Evolutionary conservation across 352 stramenopile genomes (phyloP).

Genomic region (Plasmopara halstedii): DNA sequence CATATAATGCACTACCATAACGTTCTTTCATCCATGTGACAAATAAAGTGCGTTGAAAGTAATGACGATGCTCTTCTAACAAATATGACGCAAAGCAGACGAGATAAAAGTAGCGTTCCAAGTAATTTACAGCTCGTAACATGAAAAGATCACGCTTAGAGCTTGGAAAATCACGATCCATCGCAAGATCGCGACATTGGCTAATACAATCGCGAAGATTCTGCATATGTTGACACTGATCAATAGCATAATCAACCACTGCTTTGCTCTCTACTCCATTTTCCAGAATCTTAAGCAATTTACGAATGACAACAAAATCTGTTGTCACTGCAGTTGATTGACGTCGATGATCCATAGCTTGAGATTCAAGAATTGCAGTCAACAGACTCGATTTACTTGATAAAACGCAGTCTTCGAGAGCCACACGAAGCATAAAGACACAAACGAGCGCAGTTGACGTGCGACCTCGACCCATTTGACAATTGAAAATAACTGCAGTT

Average conservation of each 20-base stretch:
- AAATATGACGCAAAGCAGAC: constrained; percentile 86
- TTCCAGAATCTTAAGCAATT: constrained; percentile 55
- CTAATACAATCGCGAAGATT: constrained; percentile 81
- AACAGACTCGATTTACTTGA: constrained; percentile 11
- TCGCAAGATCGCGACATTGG: constrained; percentile 65
- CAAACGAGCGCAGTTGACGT: constrained; percentile 86
- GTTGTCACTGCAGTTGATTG: constrained; percentile 45
- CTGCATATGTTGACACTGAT: constrained; percentile 79
- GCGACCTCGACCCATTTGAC: constrained; percentile 83
- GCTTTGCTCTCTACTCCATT: constrained; percentile 59
- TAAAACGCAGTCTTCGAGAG: constrained; percentile 37
- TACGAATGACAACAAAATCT: constrained; percentile 72
- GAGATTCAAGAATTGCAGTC: constrained; percentile 15
- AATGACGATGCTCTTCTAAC: constrained; percentile 47
- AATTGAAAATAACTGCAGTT: constrained; percentile 85
- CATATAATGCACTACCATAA: constrained; percentile 79
- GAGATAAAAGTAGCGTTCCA: constrained; percentile 86
- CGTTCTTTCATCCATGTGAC: constrained; percentile 79
- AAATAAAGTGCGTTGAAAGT: constrained; percentile 57
- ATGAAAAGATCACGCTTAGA: constrained; percentile 78
- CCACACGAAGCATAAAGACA: constrained; percentile 78
- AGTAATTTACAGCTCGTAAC: constrained; percentile 81
- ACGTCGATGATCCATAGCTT: constrained; percentile 22
- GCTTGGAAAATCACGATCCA: constrained; percentile 56
- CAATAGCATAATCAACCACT: constrained; percentile 64